Evolutionary conservation across 352 stramenopile genomes (phyloP), one percentile per base, ranked within the genome.

Genomic region (Phytopythium cucurbitacearum): DNA sequence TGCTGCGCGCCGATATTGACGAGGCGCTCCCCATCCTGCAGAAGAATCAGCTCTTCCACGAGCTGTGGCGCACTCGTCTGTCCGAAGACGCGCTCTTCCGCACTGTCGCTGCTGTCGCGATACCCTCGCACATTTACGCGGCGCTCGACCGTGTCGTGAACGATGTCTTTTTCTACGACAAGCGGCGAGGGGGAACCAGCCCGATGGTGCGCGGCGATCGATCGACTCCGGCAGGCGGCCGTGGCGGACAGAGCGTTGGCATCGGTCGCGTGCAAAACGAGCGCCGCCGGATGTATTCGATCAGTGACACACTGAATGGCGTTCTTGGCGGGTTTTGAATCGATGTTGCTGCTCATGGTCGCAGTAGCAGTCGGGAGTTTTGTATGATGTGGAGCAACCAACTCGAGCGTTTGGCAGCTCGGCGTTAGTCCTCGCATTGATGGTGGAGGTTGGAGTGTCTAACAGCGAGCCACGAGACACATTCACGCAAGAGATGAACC

Each of bases 111-210:
- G 69, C 66, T 10, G 79, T 94, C 34, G 67, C 65, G 4, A 77
- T 94, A 0, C 80, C 86, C 3, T 80, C 64, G 33, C 71, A 90
- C 16, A 75, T 94, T 10, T 85, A 84, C 42, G 72, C 76, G 38
- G 71, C 71, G 3, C 65, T 95, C 11, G 76, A 94, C 49, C 76
- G 76, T 1, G 78, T 91, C 7, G 78, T 92, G 40, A 87, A 92
- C 38, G 79, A 92, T 49, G 84, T 91, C 1, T 92, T 92, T 57
- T 94, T 94, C 48, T 94, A 88, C 53, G 77, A 91, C 40, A 91
- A 91, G 56, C 73, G 46, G 48, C 9, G 40, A 51, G 43, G 37
- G 41, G 36, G 59, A 71, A 4, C 35, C 40, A 2, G 49, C 80
- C 34, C n/a, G n/a, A 16, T 62, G 21, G 60, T 52, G 40, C 40